A percentile compares a stretch with the other conserved stretches of the same genome.
phyloP scores from a whole-genome alignment of 139 green algal species.

The Eudorina sp. region DNA sequence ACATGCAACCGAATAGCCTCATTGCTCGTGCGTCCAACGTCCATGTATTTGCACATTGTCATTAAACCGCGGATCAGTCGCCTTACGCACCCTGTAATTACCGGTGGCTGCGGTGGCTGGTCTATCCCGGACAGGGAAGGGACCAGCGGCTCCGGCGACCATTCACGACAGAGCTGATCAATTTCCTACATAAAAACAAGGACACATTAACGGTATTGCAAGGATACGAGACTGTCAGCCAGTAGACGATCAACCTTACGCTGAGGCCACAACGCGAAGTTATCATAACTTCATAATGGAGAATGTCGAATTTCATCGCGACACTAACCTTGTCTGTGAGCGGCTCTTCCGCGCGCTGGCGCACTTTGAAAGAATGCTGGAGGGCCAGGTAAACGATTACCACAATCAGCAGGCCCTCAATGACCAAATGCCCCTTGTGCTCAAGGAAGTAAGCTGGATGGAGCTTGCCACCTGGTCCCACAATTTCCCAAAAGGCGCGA shows the following conservation, averaged over 20 bases:
- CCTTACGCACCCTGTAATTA: constrained; percentile 64
- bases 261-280: too few relatives aligned
- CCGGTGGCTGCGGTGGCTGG: constrained; percentile 56
- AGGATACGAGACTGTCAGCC: neutral
- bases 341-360: constrained; percentile 58
- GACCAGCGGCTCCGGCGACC: constrained; percentile 89
- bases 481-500: constrained; percentile 77
- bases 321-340: constrained; percentile 83
- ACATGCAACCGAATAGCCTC: too few relatives aligned
- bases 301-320: too few relatives aligned
- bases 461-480: constrained; percentile 83
- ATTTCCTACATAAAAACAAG: constrained; percentile 76
- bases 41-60: too few relatives aligned
- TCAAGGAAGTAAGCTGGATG: constrained; percentile 88
- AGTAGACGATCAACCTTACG: too few relatives aligned
- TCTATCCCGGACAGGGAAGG: constrained; percentile 54
- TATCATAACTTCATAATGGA: too few relatives aligned
- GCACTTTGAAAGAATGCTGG: constrained; percentile 74
- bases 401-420: constrained; percentile 84
- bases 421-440: constrained; percentile 82
- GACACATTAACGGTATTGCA: too few relatives aligned
- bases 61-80: too few relatives aligned
- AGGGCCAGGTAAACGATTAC: constrained; percentile 86
- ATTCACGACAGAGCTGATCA: constrained; percentile 88
- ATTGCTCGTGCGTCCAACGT: too few relatives aligned